Base-by-base conservation (phyloP, 169 alveolate genomes). In the Prorocentrum cordatum region DNA sequence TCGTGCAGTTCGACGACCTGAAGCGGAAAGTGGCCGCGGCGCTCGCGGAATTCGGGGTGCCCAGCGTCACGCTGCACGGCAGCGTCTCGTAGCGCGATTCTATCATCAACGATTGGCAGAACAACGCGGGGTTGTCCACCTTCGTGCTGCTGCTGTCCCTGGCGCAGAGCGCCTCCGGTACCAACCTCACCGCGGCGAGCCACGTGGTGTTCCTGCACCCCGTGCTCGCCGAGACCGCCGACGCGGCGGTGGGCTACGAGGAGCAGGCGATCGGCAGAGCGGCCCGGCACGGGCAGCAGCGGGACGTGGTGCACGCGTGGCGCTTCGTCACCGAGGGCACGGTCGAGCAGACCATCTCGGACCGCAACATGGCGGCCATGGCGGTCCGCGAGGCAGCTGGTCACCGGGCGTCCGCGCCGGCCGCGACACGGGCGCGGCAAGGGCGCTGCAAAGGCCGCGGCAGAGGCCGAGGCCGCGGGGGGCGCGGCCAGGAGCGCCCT, bases 191-290 rank as follows among this genome's bases (percentile, higher is more conserved):
- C 3, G 86, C 86, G 16, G 86, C 86, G 18, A 75, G 86, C 29
- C 86, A 75, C 6, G 86, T 75, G 89, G 27, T 79, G 32, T 79
- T 79, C 27, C 32, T 79, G 3, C 89, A 79, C 61, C 89, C 89
- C 42, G 61, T 79, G 89, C 58, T 79, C 77, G 89, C 89, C 7
- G 66, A 73, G 18, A 77, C 61, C 12, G 77, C 73, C 12, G 89
- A 79, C 42, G 35, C 42, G 6, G 89, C 89, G 22, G 75, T 79
- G 26, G 75, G 89, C 50, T 79, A 59, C 24, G 89, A 79, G 77
- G 61, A 59, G 89, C 89, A 79, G 89, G 89, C 89, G 26, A 79
- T 79, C 16, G 89, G 89, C 7, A 73, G 89, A 3, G 89, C 89
- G 12, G 77, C 77, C 16, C 61, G 89, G 5, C 89, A 79, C 33